phyloP scores from a whole-genome alignment of 2,329 filamentous ascomycete species.

The Ophiosphaerella korrae region DNA sequence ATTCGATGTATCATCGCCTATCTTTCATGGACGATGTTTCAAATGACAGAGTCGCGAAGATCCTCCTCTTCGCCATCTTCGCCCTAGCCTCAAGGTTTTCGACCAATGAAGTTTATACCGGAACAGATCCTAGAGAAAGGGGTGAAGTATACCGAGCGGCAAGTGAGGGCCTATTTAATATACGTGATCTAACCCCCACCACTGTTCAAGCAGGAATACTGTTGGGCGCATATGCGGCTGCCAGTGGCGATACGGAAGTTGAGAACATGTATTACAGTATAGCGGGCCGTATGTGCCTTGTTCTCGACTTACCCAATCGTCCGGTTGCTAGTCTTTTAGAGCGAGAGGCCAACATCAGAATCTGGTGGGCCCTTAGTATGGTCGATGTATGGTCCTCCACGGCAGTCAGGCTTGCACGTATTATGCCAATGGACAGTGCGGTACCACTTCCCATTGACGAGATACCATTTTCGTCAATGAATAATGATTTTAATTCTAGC shows the following conservation, averaged over 20 bases:
- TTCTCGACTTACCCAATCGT: constrained; percentile 25
- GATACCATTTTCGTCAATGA: constrained; percentile 27
- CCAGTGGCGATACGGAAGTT: constrained; percentile 28
- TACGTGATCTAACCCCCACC: constrained; percentile 21
- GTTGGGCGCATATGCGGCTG: constrained; percentile 29
- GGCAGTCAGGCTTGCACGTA: constrained; percentile 25
- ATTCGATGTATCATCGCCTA: constrained; percentile 28
- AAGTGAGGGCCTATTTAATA: constrained; percentile 23
- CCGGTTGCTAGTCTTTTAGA: constrained; percentile 25
- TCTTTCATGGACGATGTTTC: constrained; percentile 26
- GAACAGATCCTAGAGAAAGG: constrained; percentile 19
- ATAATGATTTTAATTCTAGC: constrained; percentile 12
- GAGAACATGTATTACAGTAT: constrained; percentile 31
- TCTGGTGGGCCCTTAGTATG: constrained; percentile 33
- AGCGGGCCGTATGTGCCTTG: constrained; percentile 27
- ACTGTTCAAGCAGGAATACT: constrained; percentile 27
- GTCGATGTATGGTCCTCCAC: constrained; percentile 33
- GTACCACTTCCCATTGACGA: constrained; percentile 30
- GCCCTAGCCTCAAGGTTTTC: constrained; percentile 29
- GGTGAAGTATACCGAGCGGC: constrained; percentile 21
- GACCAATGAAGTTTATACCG: constrained; percentile 15
- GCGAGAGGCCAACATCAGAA: constrained; percentile 30
- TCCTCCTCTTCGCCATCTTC: constrained; percentile 27
- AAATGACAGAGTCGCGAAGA: constrained; percentile 17
- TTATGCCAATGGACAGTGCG: constrained; percentile 26